A percentile compares a stretch with the other conserved stretches of the same genome.
phyloP scores from a whole-genome alignment of 202 grass and related monocot genomes.

The Bolboschoenoplectus hybrid region DNA sequence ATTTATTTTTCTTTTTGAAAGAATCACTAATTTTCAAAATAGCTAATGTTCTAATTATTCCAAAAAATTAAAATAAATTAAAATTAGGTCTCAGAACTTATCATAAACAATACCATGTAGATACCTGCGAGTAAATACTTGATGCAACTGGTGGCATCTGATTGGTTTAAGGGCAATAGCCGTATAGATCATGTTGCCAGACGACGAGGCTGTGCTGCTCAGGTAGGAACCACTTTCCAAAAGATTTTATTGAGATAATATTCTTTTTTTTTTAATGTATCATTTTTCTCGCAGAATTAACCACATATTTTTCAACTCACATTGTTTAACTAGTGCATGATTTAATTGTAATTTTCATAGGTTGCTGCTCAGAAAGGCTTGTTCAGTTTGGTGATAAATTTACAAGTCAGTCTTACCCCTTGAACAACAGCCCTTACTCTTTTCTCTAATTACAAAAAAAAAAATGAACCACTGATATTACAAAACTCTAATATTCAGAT shows the following conservation, averaged over 20 bases:
- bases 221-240: slow-evolving; percentile 49
- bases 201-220: slow-evolving; percentile 71
- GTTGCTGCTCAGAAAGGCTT: slow-evolving; percentile 87
- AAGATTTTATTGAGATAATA: slow-evolving; percentile 31
- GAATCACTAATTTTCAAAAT: not conserved
- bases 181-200: slow-evolving; percentile 89
- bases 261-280: slow-evolving; percentile 18
- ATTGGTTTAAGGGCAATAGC: slow-evolving; percentile 84
- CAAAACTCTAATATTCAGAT: slow-evolving; percentile 53
- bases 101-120: slow-evolving; percentile 49
- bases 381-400: slow-evolving; percentile 73
- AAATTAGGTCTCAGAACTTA: slow-evolving; percentile 24
- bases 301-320: not conserved
- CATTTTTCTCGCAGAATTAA: not conserved
- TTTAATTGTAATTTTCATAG: slow-evolving; percentile 46
- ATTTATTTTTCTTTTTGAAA: not conserved
- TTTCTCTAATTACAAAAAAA: slow-evolving; percentile 3
- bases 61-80: slow-evolving; percentile 32
- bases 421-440: slow-evolving; percentile 4
- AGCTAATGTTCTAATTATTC: not conserved
- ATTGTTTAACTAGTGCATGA: not conserved
- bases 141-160: slow-evolving; percentile 82
- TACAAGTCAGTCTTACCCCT: slow-evolving; percentile 61
- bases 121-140: slow-evolving; percentile 74
- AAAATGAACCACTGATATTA: slow-evolving; percentile 15